Conservation (phyloP, 768 basidiomycete species). For the Trametes cinnabarina region DNA sequence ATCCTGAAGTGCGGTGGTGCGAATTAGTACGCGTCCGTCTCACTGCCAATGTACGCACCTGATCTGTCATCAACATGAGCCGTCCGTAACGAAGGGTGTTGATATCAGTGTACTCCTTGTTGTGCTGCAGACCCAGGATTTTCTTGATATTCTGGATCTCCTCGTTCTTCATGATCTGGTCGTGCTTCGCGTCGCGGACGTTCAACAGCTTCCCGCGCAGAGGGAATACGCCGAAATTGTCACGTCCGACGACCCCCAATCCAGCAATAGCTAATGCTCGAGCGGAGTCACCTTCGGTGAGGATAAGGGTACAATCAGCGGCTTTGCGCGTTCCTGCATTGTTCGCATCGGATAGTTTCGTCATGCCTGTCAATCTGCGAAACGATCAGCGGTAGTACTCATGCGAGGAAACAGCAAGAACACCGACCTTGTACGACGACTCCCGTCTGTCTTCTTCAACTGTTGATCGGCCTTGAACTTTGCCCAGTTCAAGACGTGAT, state of each 20-base stretch:
- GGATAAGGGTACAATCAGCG: conserved; percentile 85
- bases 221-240: conserved; percentile 97
- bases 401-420: background rate
- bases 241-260: conserved; percentile 90
- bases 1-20: conserved; percentile 54
- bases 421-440: conserved; percentile 70
- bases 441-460: conserved; percentile 96
- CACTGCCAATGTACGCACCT: conserved; percentile 50
- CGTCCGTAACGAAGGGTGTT: conserved; percentile 83
- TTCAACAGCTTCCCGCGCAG: conserved; percentile 95
- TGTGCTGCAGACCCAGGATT: conserved; percentile 94
- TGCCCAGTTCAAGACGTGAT: conserved; percentile 92
- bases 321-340: conserved; percentile 87
- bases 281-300: conserved; percentile 99
- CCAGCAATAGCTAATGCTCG: conserved; percentile 95
- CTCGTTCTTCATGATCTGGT: conserved; percentile 97
- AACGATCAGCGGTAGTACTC: background rate
- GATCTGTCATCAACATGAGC: conserved; percentile 99
- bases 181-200: conserved; percentile 93
- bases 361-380: conserved; percentile 78
- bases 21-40: background rate
- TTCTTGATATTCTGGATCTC: conserved; percentile 98
- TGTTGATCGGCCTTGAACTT: conserved; percentile 96
- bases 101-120: conserved; percentile 76
- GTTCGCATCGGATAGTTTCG: conserved; percentile 96